phyloP scores from a whole-genome alignment of 2,329 filamentous ascomycete species.

The Aspergillus oerlinghausenensis region DNA sequence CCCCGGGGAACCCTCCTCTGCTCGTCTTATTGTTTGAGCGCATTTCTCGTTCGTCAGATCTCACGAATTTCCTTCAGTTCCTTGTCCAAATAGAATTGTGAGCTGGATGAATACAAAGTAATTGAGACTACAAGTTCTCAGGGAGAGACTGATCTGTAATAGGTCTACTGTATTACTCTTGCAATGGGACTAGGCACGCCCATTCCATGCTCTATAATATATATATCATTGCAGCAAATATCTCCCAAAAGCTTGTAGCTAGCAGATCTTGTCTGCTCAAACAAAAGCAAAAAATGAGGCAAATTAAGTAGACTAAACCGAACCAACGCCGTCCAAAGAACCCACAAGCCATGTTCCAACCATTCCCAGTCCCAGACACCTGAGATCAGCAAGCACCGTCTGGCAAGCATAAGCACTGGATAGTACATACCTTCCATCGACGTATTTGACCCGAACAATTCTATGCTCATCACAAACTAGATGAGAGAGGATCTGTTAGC shows the following conservation, averaged over 20 bases:
- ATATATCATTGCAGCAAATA: not conserved
- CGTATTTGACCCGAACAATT: not conserved
- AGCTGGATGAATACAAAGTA: not conserved
- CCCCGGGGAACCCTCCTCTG: not conserved
- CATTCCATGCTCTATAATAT: not conserved
- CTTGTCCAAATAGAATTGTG: not conserved
- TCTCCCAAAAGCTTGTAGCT: not conserved
- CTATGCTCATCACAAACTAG: not conserved
- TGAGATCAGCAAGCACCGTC: not conserved
- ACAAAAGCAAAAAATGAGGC: not conserved
- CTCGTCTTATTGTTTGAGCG: conserved; percentile 4
- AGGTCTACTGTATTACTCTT: not conserved
- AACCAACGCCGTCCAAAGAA: not conserved
- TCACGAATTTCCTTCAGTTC: not conserved
- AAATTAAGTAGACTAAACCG: not conserved
- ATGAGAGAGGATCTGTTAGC: not conserved
- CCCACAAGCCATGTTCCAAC: not conserved
- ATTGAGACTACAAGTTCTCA: not conserved
- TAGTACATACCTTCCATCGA: not conserved
- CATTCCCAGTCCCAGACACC: not conserved
- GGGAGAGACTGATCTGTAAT: not conserved
- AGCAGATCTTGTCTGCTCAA: not conserved
- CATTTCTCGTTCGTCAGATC: not conserved
- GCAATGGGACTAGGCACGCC: not conserved
- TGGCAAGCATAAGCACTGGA: not conserved